phyloP scores from a whole-genome alignment of 1,284 basidiomycete species.

The Heterobasidion irregulare region DNA sequence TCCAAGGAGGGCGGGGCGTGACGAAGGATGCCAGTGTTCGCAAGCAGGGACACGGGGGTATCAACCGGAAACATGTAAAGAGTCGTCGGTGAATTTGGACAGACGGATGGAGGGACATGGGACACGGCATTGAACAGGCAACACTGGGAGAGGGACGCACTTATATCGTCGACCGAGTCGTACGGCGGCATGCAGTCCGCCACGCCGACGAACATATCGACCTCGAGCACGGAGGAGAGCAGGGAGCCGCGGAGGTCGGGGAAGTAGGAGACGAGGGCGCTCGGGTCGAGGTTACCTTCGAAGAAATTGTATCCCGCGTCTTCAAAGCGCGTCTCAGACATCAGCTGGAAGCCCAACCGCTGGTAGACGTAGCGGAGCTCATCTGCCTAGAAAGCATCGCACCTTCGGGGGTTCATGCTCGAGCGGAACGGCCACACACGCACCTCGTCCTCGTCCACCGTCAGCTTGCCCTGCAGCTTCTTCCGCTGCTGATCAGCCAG shows the following conservation, averaged over 20 bases:
- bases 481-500: slow-evolving; percentile 54
- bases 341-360: slow-evolving; percentile 65
- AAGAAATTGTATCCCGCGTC: slow-evolving; percentile 71
- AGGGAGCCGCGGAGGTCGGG: slow-evolving; percentile 58
- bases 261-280: slow-evolving; percentile 69
- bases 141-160: slow-evolving; percentile 40
- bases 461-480: slow-evolving; percentile 41
- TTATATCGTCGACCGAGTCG: slow-evolving; percentile 62
- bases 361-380: slow-evolving; percentile 72
- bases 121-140: slow-evolving; percentile 20
- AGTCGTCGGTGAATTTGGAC: neutral
- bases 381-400: slow-evolving; percentile 35
- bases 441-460: slow-evolving; percentile 46
- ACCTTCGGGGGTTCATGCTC: neutral
- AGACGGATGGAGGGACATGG: neutral
- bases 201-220: slow-evolving; percentile 62
- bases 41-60: slow-evolving; percentile 15
- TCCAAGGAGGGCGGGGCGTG: slow-evolving; percentile 30
- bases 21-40: slow-evolving; percentile 13
- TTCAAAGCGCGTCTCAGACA: slow-evolving; percentile 66
- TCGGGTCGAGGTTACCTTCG: slow-evolving; percentile 66
- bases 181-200: slow-evolving; percentile 55
- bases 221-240: slow-evolving; percentile 35
- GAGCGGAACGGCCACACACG: slow-evolving; percentile 7
- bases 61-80: neutral